Evolutionary conservation across 148 eudicot genomes (phyloP).

Genomic region (Vaccinium vitisidaea): DNA sequence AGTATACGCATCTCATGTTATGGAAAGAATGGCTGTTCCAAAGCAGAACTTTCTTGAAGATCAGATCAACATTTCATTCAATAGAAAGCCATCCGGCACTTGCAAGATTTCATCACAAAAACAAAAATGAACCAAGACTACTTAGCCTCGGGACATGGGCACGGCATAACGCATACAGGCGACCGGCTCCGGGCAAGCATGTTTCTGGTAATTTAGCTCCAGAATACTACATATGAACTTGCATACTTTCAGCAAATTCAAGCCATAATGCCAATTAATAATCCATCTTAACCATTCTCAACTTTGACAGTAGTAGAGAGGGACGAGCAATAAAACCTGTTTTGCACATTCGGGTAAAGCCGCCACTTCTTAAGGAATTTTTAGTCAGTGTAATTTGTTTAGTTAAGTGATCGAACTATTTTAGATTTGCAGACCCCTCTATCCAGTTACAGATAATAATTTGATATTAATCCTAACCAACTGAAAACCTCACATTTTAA

Average conservation of each 20-base stretch:
- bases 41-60: not conserved
- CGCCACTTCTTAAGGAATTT: not conserved
- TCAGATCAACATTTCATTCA: no score
- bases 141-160: no score
- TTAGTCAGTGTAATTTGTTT: not conserved
- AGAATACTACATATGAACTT: not conserved
- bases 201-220: not conserved
- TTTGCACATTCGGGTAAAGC: not conserved
- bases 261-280: not conserved
- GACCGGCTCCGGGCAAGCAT: not conserved
- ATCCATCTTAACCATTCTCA: not conserved
- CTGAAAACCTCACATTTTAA: not conserved
- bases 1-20: not conserved
- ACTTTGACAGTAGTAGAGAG: not conserved
- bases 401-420: not conserved
- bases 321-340: not conserved
- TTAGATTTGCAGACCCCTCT: not conserved
- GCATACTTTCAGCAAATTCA: not conserved
- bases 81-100: no score
- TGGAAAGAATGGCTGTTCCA: not conserved
- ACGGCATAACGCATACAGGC: no score
- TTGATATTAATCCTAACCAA: not conserved
- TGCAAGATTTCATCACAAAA: no score
- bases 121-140: no score
- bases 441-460: not conserved